Evolutionary conservation across 139 green algal genomes (phyloP).

Genomic region (Closterium sp.): DNA sequence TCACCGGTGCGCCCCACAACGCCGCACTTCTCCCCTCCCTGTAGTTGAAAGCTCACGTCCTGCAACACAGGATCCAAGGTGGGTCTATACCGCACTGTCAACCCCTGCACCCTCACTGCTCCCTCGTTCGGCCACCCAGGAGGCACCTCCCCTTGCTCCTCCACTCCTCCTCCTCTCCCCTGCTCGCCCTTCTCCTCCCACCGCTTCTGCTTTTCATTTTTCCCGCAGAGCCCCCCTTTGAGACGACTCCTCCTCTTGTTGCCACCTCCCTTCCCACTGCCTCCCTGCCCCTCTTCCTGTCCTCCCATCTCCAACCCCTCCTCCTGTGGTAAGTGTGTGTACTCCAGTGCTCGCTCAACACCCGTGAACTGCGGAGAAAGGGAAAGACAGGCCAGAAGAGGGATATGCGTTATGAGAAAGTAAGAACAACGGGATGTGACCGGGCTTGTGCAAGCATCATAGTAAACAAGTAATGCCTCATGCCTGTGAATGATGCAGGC

Average conservation of each 20-base stretch:
- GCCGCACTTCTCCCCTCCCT: conserved; percentile 63
- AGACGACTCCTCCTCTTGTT: neutral
- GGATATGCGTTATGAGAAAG: no score
- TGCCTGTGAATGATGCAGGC: no score
- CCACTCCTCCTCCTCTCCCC: neutral
- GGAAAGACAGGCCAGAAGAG: neutral
- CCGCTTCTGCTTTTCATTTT: neutral
- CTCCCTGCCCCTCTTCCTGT: neutral
- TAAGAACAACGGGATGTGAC: no score
- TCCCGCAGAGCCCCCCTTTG: neutral
- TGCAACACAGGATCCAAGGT: conserved; percentile 74
- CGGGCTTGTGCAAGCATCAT: no score
- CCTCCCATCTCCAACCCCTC: neutral
- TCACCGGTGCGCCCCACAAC: conserved; percentile 73
- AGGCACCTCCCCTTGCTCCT: neutral
- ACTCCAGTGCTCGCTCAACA: conserved; percentile 79
- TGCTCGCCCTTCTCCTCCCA: neutral
- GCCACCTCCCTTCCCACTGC: neutral
- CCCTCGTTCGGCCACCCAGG: conserved; percentile 63
- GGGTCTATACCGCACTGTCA: conserved; percentile 77
- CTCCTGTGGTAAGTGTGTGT: conserved; percentile 55
- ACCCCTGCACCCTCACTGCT: conserved; percentile 58
- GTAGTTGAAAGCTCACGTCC: conserved; percentile 45
- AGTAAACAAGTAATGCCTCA: no score
- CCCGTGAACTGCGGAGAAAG: neutral